Evolutionary conservation across 208 protist genomes (phyloP).

Genomic region (Balamuthia mandrillaris): DNA sequence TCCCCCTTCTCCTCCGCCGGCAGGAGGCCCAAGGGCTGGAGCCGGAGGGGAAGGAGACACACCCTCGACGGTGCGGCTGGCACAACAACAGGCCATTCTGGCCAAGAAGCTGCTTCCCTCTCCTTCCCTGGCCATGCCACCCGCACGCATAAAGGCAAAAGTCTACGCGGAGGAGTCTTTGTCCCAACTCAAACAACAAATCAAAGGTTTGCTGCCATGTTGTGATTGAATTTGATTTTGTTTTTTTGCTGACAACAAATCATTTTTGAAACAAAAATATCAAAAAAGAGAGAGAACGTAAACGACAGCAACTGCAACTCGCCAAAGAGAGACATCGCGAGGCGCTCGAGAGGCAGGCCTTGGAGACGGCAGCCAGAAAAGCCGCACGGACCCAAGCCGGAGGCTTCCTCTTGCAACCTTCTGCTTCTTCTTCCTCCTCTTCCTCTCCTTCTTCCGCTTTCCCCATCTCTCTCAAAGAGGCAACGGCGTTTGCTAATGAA

Average conservation of each 20-base stretch:
- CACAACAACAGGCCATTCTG: background rate
- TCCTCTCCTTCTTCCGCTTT: too few species aligned
- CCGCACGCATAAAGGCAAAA: background rate
- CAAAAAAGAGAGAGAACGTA: too few species aligned
- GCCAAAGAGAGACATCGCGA: background rate
- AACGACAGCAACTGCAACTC: too few species aligned
- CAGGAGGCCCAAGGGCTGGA: background rate
- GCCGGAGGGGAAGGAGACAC: background rate
- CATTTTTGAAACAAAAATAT: too few species aligned
- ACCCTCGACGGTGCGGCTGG: background rate
- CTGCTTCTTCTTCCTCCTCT: background rate
- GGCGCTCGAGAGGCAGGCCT: background rate
- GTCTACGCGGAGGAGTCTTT: background rate
- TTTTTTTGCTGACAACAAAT: too few species aligned
- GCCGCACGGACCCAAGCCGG: background rate
- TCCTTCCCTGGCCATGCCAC: background rate
- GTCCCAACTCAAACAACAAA: background rate
- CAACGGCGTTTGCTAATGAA: too few species aligned
- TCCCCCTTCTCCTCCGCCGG: background rate
- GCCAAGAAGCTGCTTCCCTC: background rate
- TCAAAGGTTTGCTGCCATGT: too few species aligned
- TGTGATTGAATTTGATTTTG: too few species aligned
- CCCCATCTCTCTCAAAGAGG: too few species aligned
- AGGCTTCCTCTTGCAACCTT: background rate
- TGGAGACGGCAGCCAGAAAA: background rate